Percentiles rank a stretch among this genome's conserved stretches.
Conservation (phyloP, 2,329 filamentous ascomycete genomes). For the Grosmannia huntii region DNA sequence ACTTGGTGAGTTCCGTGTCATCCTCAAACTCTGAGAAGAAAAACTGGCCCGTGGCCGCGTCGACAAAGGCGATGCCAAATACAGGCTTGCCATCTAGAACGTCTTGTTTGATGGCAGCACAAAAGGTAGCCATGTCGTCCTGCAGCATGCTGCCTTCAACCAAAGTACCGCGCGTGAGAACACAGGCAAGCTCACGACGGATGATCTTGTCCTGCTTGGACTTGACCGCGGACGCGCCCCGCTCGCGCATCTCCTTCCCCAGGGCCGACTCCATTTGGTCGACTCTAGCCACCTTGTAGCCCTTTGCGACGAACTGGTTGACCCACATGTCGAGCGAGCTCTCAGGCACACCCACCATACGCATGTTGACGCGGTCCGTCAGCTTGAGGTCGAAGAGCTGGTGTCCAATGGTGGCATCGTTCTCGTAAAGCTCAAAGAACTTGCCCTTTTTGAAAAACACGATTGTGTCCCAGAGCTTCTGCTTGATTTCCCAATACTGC, state of each 20-base stretch:
- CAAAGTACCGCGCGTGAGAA: constrained; percentile 82
- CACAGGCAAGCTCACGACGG: constrained; percentile 74
- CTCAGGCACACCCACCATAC: constrained; percentile 97
- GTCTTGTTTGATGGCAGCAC: constrained; percentile 83
- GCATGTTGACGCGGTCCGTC: constrained; percentile 97
- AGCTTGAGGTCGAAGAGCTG: constrained; percentile 96
- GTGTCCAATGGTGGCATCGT: constrained; percentile 91
- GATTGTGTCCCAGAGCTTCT: constrained; percentile 92
- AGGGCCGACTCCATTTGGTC: constrained; percentile 95
- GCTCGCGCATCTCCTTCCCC: constrained; percentile 97
- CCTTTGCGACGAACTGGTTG: constrained; percentile 95
- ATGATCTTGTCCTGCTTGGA: constrained; percentile 85
- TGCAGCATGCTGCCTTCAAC: constrained; percentile 96
- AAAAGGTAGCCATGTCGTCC: constrained; percentile 94
- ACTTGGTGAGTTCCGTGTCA: constrained; percentile 86
- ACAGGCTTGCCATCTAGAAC: constrained; percentile 53
- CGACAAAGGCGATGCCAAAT: constrained; percentile 88
- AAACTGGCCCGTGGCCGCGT: constrained; percentile 92
- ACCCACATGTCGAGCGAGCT: constrained; percentile 94
- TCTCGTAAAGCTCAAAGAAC: constrained; percentile 97
- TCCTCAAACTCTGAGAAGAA: constrained; percentile 86
- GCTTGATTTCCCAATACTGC: constrained; percentile 99
- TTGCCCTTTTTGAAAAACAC: constrained; percentile 99
- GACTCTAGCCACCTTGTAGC: constrained; percentile 91
- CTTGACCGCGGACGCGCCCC: constrained; percentile 50